phyloP scores from a whole-genome alignment of 2,329 filamentous ascomycete species.

The Arthrobotrys pseudoclavata region DNA sequence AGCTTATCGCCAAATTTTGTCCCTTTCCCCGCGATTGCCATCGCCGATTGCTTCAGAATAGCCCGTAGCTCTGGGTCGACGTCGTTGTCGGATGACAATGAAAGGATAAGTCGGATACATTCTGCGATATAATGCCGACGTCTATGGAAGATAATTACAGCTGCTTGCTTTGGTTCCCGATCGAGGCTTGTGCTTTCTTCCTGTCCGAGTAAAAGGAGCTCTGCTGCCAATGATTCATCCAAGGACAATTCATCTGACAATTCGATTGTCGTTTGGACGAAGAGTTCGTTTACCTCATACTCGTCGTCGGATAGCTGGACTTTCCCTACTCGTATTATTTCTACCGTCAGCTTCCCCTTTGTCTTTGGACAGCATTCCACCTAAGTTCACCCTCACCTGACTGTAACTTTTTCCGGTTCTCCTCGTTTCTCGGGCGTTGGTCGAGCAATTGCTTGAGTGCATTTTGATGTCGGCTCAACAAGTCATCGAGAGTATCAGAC shows the following conservation, averaged over 20 bases:
- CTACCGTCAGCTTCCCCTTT: conserved; percentile 23
- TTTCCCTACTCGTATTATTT: conserved; percentile 72
- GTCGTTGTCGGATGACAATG: conserved; percentile 74
- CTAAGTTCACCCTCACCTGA: conserved; percentile 71
- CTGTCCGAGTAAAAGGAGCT: conserved; percentile 80
- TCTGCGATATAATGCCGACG: conserved; percentile 86
- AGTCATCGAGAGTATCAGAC: conserved; percentile 47
- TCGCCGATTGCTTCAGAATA: conserved; percentile 72
- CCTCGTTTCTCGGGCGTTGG: conserved; percentile 74
- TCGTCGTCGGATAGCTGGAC: conserved; percentile 79
- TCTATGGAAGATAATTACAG: conserved; percentile 89
- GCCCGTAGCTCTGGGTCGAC: conserved; percentile 70
- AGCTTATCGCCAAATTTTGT: conserved; percentile 73
- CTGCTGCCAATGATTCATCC: conserved; percentile 87
- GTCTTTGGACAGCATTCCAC: conserved; percentile 6
- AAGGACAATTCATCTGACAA: conserved; percentile 90
- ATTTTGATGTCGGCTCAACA: conserved; percentile 51
- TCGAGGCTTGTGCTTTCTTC: conserved; percentile 78
- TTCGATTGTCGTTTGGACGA: conserved; percentile 83
- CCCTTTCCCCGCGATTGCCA: conserved; percentile 69
- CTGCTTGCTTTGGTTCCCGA: conserved; percentile 80
- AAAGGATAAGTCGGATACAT: conserved; percentile 82
- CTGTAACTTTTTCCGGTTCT: conserved; percentile 79
- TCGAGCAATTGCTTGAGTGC: conserved; percentile 48
- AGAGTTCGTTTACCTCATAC: conserved; percentile 86